Conservation (phyloP, 768 basidiomycete genomes). For the Trametes cinnabarina region DNA sequence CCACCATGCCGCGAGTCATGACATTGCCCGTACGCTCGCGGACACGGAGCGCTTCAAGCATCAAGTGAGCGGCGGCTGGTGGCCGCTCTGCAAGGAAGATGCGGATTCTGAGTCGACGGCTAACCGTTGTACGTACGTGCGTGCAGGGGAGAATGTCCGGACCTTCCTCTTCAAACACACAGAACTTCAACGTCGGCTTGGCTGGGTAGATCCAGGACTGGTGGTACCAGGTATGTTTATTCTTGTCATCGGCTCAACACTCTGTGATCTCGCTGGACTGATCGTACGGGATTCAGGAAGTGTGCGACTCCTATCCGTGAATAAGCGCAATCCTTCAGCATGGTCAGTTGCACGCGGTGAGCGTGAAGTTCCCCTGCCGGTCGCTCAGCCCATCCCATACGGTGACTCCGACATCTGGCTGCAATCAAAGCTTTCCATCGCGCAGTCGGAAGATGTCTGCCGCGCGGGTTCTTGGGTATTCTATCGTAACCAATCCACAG, state of each 20-base stretch:
- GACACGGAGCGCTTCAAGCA: constrained; percentile 27
- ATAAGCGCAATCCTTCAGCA: not conserved
- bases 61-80: constrained; percentile 24
- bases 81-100: not conserved
- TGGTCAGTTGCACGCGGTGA: not conserved
- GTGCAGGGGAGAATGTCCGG: constrained; percentile 17
- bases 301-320: not conserved
- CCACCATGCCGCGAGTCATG: constrained; percentile 37
- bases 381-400: not conserved
- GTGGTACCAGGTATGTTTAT: constrained; percentile 1
- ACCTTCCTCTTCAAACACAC: constrained; percentile 14
- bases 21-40: constrained; percentile 19
- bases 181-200: constrained; percentile 22
- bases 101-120: not conserved
- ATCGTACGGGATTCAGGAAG: not conserved
- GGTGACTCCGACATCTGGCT: not conserved
- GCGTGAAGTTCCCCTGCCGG: not conserved
- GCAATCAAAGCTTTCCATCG: not conserved
- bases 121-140: constrained; percentile 5
- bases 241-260: too few relatives aligned
- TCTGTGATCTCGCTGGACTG: not conserved
- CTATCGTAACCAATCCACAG: not conserved
- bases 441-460: not conserved
- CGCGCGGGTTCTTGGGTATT: constrained; percentile 6
- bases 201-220: constrained; percentile 16